Evolutionary conservation across 1,284 basidiomycete genomes (phyloP).

Genomic region (Lignosus rhinocerotis): DNA sequence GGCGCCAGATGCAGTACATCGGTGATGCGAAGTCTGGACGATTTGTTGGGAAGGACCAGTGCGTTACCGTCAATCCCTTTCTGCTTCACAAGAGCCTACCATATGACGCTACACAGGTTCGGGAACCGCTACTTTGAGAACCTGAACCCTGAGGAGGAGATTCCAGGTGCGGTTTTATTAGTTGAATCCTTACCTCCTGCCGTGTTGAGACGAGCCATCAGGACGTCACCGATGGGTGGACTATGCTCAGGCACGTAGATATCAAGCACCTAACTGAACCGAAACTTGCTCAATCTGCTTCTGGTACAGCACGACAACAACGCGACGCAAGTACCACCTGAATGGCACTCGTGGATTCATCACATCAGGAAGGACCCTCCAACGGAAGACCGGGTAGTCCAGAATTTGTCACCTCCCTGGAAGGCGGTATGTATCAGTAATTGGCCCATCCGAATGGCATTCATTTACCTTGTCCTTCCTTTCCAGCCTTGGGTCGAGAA

Average conservation of each 20-base stretch:
- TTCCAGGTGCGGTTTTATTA: constrained; percentile 63
- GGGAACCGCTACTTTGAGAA: constrained; percentile 94
- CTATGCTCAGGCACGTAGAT: constrained; percentile 68
- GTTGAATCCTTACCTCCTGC: neutral
- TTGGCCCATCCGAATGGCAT: neutral
- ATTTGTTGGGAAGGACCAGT: constrained; percentile 84
- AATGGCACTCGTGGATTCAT: constrained; percentile 95
- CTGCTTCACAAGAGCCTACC: neutral
- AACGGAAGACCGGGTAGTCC: constrained; percentile 69
- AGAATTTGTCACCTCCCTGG: constrained; percentile 75
- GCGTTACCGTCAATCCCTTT: constrained; percentile 30
- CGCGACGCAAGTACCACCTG: constrained; percentile 86
- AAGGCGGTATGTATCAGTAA: constrained; percentile 62
- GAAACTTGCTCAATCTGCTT: neutral
- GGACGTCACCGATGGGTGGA: constrained; percentile 95
- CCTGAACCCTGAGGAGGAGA: constrained; percentile 77
- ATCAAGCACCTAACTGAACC: neutral
- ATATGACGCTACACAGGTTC: constrained; percentile 51
- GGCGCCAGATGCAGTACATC: constrained; percentile 85
- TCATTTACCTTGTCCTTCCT: neutral
- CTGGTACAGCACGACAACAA: constrained; percentile 75
- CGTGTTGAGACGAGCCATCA: constrained; percentile 31
- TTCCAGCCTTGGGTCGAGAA: constrained; percentile 79
- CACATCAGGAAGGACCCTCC: constrained; percentile 88
- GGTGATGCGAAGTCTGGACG: constrained; percentile 87